A percentile compares a stretch with the other conserved stretches of the same genome.
Evolutionary conservation across 345 rosid species (phyloP).

Genomic region (Aquilaria malaccensis): DNA sequence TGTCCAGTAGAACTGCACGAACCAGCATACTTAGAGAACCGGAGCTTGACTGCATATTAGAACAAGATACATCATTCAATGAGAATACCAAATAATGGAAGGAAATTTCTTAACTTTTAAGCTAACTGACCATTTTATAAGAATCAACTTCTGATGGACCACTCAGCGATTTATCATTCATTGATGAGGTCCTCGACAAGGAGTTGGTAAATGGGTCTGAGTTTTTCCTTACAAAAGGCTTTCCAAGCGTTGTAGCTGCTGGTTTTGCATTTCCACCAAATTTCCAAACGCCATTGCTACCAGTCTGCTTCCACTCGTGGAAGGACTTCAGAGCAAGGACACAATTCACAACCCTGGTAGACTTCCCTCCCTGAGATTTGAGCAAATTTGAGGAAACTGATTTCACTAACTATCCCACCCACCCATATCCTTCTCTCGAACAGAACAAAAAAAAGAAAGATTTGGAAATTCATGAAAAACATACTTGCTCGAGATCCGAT

Average conservation of each 20-base stretch:
- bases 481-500: slow-evolving; percentile 87
- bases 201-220: slow-evolving; percentile 69
- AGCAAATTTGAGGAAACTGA: not conserved
- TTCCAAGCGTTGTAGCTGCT: slow-evolving; percentile 24
- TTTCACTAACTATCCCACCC: slow-evolving; percentile 1
- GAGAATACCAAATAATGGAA: not conserved
- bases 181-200: slow-evolving; percentile 51
- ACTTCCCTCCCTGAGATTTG: slow-evolving; percentile 63
- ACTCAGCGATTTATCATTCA: slow-evolving; percentile 32
- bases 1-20: slow-evolving; percentile 66
- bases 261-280: slow-evolving; percentile 71
- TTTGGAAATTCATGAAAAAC: slow-evolving; percentile 1
- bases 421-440: not conserved
- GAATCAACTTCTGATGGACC: slow-evolving; percentile 28
- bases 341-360: slow-evolving; percentile 68
- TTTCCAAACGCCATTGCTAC: slow-evolving; percentile 80
- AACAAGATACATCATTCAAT: too few species aligned
- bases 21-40: slow-evolving; percentile 67
- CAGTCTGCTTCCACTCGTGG: slow-evolving; percentile 69
- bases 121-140: slow-evolving; percentile 60
- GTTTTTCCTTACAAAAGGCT: slow-evolving; percentile 62
- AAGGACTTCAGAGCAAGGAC: slow-evolving; percentile 76
- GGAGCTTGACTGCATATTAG: slow-evolving; percentile 15
- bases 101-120: slow-evolving; percentile 12
- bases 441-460: not conserved